Conservation (phyloP, 2,329 filamentous ascomycete species). For the Verticillium nonalfalfae region DNA sequence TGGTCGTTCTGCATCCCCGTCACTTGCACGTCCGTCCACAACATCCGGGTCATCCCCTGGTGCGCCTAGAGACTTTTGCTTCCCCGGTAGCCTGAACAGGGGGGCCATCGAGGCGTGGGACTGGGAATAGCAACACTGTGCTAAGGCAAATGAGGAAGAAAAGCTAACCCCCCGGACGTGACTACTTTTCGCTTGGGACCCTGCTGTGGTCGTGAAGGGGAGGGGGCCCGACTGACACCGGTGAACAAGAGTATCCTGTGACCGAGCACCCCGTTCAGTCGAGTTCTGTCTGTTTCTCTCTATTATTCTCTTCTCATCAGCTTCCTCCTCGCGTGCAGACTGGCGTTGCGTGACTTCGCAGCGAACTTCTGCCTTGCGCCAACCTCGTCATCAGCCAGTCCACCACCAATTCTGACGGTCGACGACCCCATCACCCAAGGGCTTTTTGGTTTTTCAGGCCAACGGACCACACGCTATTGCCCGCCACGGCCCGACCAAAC, state of each 20-base stretch:
- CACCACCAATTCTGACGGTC: neutral
- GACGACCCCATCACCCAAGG: neutral
- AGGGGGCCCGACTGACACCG: neutral
- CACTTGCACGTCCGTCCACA: neutral
- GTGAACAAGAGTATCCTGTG: neutral
- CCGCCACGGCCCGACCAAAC: neutral
- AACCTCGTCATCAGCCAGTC: neutral
- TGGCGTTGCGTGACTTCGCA: neutral
- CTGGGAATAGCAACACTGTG: neutral
- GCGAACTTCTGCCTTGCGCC: neutral
- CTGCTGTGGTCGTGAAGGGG: neutral
- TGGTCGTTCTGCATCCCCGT: neutral
- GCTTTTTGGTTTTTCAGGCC: neutral
- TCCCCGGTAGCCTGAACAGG: neutral
- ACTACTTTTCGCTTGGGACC: neutral
- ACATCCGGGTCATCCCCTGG: neutral
- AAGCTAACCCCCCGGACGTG: neutral
- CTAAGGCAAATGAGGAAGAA: neutral
- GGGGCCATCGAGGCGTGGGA: neutral
- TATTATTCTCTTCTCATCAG: neutral
- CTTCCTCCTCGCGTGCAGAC: neutral
- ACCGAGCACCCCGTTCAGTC: neutral
- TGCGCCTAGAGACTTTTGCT: neutral
- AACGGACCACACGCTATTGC: neutral
- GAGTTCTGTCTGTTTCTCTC: neutral